These are phyloP conservation scores for Pseudognaphalium luteoalbum DNA, from an alignment of 129 eudicot species.

Conservation along the genomic window DNA sequence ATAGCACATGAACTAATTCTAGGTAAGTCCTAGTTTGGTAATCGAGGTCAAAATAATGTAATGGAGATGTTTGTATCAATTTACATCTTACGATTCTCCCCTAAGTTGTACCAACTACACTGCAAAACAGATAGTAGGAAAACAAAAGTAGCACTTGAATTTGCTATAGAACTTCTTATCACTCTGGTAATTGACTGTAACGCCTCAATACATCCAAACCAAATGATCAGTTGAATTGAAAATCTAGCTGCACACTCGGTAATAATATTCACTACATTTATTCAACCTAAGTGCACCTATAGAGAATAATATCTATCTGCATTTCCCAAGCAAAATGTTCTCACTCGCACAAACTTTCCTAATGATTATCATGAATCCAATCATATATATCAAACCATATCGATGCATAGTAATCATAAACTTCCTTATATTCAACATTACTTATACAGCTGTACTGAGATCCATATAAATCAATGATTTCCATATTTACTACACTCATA, in stretches of 20 bases:
- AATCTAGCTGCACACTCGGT: too few relatives aligned
- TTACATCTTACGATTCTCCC: conserved; percentile 1
- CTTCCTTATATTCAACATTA: background rate
- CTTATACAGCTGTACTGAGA: background rate
- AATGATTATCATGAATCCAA: conserved; percentile 1
- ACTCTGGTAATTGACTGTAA: background rate
- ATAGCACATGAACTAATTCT: background rate
- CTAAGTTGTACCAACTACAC: background rate
- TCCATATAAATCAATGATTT: background rate
- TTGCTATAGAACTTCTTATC: background rate
- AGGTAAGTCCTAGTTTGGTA: conserved; percentile 9
- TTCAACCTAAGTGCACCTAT: background rate
- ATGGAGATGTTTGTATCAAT: conserved; percentile 1
- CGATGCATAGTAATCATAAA: background rate
- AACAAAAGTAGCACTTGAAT: conserved; percentile 8
- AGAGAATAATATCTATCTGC: background rate
- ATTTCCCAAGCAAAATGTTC: conserved; percentile 6
- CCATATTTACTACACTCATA: background rate
- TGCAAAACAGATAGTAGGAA: background rate
- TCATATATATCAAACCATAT: background rate
- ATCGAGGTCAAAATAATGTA: conserved; percentile 5
- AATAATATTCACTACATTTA: background rate
- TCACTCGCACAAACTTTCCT: conserved; percentile 8
- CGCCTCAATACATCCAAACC: conserved; percentile 11
- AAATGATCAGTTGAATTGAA: background rate